These are phyloP conservation scores for Pyrus pyrifolia DNA, from an alignment of 306 rosid genomes.

Conservation along the genomic window DNA sequence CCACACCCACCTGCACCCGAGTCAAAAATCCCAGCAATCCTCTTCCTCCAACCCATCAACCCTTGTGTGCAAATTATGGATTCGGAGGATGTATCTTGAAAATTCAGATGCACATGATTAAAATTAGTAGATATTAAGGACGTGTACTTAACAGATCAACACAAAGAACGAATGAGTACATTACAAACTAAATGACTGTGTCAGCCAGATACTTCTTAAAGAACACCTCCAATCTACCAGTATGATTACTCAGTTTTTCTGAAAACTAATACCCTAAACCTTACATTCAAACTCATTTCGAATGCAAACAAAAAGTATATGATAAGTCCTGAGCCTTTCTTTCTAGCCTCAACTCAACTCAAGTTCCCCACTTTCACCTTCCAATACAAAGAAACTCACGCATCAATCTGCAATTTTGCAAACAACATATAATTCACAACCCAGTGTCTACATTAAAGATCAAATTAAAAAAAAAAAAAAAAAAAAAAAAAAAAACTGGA, in stretches of 20 bases:
- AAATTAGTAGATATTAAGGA: background rate
- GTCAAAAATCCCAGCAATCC: no score
- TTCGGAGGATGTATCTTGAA: background rate
- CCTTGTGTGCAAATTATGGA: background rate
- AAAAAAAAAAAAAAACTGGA: no score
- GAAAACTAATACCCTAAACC: background rate
- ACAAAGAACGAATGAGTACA: background rate
- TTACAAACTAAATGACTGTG: background rate
- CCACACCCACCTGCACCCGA: no score
- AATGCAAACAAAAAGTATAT: background rate
- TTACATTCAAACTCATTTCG: background rate
- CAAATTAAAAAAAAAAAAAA: no score
- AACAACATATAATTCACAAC: background rate
- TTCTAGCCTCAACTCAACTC: background rate
- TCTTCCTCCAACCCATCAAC: no score
- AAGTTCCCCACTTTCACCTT: background rate
- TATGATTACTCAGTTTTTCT: background rate
- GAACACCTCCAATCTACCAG: background rate
- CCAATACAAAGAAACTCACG: background rate
- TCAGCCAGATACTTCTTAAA: background rate
- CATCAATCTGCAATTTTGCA: background rate
- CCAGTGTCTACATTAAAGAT: no score
- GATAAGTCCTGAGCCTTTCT: background rate
- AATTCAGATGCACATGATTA: background rate
- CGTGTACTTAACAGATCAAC: background rate